Percentiles rank a stretch among this genome's conserved stretches.
phyloP scores from a whole-genome alignment of 345 rosid species.

The Camelina sativa region DNA sequence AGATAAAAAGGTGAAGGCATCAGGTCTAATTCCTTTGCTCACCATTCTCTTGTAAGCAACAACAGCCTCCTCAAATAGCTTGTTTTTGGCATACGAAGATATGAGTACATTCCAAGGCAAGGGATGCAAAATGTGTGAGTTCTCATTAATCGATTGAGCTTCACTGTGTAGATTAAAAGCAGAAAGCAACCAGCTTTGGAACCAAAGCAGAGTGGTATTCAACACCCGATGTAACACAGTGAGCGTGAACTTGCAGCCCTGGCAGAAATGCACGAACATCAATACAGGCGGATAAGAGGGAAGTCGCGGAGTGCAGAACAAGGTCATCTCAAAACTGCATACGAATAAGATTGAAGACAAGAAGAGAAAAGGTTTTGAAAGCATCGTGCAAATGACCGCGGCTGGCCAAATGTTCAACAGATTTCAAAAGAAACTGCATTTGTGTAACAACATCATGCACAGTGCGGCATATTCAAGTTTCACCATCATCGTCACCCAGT shows the following conservation, averaged over 20 bases:
- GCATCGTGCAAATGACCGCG: slow-evolving; percentile 55
- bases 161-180: slow-evolving; percentile 49
- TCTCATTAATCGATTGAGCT: slow-evolving; percentile 49
- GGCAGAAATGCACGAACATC: slow-evolving; percentile 43
- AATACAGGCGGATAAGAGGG: slow-evolving; percentile 54
- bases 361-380: slow-evolving; percentile 47
- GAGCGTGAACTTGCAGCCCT: slow-evolving; percentile 69
- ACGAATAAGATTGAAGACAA: slow-evolving; percentile 45
- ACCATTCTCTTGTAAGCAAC: slow-evolving; percentile 59
- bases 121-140: slow-evolving; percentile 50
- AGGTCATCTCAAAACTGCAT: slow-evolving; percentile 33
- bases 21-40: slow-evolving; percentile 58
- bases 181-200: slow-evolving; percentile 63
- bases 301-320: slow-evolving; percentile 48
- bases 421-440: slow-evolving; percentile 43
- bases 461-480: not conserved
- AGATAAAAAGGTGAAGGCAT: slow-evolving; percentile 79
- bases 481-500: no score
- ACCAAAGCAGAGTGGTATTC: slow-evolving; percentile 59
- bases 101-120: slow-evolving; percentile 82
- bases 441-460: not conserved
- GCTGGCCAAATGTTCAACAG: slow-evolving; percentile 49
- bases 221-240: slow-evolving; percentile 54
- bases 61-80: slow-evolving; percentile 53
- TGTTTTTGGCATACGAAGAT: slow-evolving; percentile 53